Conservation (phyloP, 768 basidiomycete species). For the Agaricus sinodeliciosus region DNA sequence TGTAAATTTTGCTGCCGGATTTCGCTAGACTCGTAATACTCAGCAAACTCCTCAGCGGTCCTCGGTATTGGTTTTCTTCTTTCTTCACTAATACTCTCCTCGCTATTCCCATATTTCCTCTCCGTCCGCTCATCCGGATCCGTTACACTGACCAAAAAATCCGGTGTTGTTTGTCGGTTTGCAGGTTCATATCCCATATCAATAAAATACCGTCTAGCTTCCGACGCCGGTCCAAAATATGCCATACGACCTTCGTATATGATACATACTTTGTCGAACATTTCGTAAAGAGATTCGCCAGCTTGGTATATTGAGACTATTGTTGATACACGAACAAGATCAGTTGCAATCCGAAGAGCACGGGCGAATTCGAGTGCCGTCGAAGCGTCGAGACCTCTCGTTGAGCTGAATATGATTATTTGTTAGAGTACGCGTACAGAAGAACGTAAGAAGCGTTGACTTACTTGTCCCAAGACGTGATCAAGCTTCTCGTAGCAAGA, state of each 20-base stretch:
- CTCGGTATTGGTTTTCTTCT: slow-evolving; percentile 18
- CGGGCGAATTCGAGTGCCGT: slow-evolving; percentile 71
- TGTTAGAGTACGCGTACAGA: neutral
- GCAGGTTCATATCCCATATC: slow-evolving; percentile 57
- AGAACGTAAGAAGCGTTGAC: slow-evolving; percentile 12
- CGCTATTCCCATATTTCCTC: slow-evolving; percentile 18
- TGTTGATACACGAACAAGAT: slow-evolving; percentile 46
- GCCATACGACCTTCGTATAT: slow-evolving; percentile 70
- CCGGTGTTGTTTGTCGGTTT: slow-evolving; percentile 58
- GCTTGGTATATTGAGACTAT: slow-evolving; percentile 85
- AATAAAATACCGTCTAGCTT: slow-evolving; percentile 70
- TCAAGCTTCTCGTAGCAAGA: slow-evolving; percentile 51
- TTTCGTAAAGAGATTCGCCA: slow-evolving; percentile 55
- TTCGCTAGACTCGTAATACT: slow-evolving; percentile 21
- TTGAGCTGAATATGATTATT: slow-evolving; percentile 43
- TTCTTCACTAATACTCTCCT: slow-evolving; percentile 8
- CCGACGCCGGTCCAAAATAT: slow-evolving; percentile 65
- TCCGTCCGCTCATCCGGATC: slow-evolving; percentile 49
- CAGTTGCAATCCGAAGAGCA: slow-evolving; percentile 58
- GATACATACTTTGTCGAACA: slow-evolving; percentile 71
- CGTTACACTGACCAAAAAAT: slow-evolving; percentile 57
- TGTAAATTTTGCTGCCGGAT: slow-evolving; percentile 16
- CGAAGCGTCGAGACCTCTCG: slow-evolving; percentile 58
- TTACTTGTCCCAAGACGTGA: slow-evolving; percentile 78
- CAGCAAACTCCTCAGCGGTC: slow-evolving; percentile 45